Base-by-base conservation (phyloP, 768 basidiomycete species). In the Coprinopsis marcescibilis region DNA sequence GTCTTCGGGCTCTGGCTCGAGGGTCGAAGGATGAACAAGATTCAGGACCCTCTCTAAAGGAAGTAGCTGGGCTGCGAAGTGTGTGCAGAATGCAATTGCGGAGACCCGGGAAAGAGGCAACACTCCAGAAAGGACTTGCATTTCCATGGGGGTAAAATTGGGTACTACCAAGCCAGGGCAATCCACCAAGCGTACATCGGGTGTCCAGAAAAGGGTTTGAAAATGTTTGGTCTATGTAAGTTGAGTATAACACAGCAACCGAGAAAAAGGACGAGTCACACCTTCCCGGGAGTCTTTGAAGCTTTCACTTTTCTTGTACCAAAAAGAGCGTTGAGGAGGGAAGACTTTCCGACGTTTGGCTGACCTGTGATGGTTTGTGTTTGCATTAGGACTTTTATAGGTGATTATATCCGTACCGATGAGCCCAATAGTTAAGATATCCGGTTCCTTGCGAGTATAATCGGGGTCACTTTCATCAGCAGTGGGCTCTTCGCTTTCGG, bases 131-230 rank as follows among this genome's bases (percentile, higher is more conserved):
- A 89, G 75, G 42, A 85, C 83, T 69, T 94, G 90, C 59, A 83
- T 76, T 62, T 92, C 89, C 80, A 90, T 81, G 7, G 83, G 87
- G 3, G 85, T 77, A 55, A 75, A 74, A 50, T 81, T 85, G 7
- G 95, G 95, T 72, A 95, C 83, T 2, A 97, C 90, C 13, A 98
- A 77, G 8, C 95, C 95, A 0, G 95, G 95, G 57, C 95, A 98
- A 64, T 98, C 95, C 29, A 92, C 90, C 7, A 98, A 75, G 37
- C 91, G 85, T 51, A 98, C 77, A 51, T 90, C 81, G 1, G 75
- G 65, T 20, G 89, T 91, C 84, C 85, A 89, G 63, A 85, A 95
- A 34, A 95, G 75, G 0, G 94, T 97, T 62, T 97, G 91, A 59
- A 92, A 91, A 60, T 96, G 92, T 65, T 95, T 96, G 3, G 92